These are phyloP conservation scores for Tulasnella sp. DNA, from an alignment of 768 basidiomycete species.

Conservation along the genomic window DNA sequence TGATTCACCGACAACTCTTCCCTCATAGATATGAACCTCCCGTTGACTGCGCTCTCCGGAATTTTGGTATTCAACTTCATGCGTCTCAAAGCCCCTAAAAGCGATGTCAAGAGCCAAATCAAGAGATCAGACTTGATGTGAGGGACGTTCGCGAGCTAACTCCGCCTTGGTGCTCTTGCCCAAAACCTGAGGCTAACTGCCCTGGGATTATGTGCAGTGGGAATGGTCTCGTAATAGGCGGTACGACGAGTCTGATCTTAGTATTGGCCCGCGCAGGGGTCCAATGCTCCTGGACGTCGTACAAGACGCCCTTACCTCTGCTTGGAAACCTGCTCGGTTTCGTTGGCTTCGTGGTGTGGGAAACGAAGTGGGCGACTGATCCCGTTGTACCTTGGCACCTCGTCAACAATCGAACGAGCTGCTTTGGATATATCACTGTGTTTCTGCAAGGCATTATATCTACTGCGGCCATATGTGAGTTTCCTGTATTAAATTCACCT, in stretches of 20 bases:
- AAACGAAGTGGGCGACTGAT: constrained; percentile 24
- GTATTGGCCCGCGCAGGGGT: constrained; percentile 41
- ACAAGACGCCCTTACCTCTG: constrained; percentile 34
- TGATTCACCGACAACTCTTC: not conserved
- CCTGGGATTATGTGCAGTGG: constrained; percentile 22
- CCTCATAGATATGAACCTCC: constrained; percentile 16
- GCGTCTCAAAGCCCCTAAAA: constrained; percentile 9
- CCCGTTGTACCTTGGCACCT: constrained; percentile 24
- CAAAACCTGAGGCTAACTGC: not conserved
- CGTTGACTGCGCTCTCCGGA: constrained; percentile 8
- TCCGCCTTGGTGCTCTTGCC: not conserved
- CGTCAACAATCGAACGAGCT: constrained; percentile 30
- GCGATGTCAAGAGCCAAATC: constrained; percentile 2
- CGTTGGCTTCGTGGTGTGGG: constrained; percentile 31
- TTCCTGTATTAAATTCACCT: not conserved
- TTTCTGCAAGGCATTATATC: constrained; percentile 2
- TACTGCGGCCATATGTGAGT: not conserved
- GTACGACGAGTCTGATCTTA: constrained; percentile 29
- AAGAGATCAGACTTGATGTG: constrained; percentile 6
- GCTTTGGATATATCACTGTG: constrained; percentile 27
- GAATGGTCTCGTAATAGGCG: constrained; percentile 31
- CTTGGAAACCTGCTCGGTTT: constrained; percentile 33
- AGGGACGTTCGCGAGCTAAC: not conserved
- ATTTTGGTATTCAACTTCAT: constrained; percentile 15
- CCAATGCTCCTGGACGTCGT: constrained; percentile 33